These are phyloP conservation scores for Mortierella sp. DNA, from an alignment of 371 early-diverging fungal genomes.

Conservation along the genomic window DNA sequence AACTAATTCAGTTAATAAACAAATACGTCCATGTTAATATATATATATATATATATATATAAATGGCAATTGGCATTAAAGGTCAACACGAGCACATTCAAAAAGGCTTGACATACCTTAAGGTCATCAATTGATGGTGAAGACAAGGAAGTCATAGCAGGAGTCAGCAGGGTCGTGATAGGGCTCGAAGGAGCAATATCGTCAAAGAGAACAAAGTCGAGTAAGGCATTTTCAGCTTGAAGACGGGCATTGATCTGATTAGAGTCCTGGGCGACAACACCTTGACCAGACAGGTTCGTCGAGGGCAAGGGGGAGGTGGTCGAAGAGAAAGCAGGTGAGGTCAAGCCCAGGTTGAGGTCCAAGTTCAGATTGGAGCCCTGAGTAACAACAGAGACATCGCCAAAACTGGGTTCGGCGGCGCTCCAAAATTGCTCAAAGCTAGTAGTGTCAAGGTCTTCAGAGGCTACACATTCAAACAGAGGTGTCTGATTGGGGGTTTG, in stretches of 20 bases:
- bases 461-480: conserved; percentile 53
- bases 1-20: neutral
- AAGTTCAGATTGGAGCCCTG: conserved; percentile 8
- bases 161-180: conserved; percentile 49
- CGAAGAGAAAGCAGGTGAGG: conserved; percentile 9
- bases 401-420: conserved; percentile 1
- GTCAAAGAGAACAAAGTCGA: conserved; percentile 59
- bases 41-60: neutral
- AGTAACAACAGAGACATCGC: conserved; percentile 3
- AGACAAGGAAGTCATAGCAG: conserved; percentile 31
- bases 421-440: conserved; percentile 40
- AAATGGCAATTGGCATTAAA: too few relatives aligned
- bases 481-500: conserved; percentile 50
- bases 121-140: conserved; percentile 32
- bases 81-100: neutral
- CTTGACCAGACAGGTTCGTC: conserved; percentile 22
- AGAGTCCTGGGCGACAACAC: conserved; percentile 16
- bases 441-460: conserved; percentile 43
- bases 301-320: conserved; percentile 8
- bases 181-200: conserved; percentile 50
- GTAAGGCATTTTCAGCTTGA: conserved; percentile 58
- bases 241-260: conserved; percentile 28
- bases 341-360: conserved; percentile 22
- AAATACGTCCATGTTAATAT: neutral
- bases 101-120: conserved; percentile 17